Percentiles rank a stretch among this genome's conserved stretches.
Evolutionary conservation across 768 basidiomycete genomes (phyloP).

Genomic region (Galerina marginata): DNA sequence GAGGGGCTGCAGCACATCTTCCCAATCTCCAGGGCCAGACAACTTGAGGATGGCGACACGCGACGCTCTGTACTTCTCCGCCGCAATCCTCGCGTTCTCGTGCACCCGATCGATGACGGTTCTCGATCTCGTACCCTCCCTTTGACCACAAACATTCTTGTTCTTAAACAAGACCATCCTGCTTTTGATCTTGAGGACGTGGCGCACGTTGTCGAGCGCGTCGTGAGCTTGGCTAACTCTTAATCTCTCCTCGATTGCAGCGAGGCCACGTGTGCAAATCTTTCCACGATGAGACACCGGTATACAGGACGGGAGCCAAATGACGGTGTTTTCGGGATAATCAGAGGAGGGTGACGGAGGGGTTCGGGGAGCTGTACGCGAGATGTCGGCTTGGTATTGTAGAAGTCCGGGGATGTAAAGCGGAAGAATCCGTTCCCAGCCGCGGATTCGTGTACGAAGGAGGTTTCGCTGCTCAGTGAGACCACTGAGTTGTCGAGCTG

Average conservation of each 20-base stretch:
- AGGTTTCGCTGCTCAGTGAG: conserved; percentile 16
- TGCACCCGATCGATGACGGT: conserved; percentile 14
- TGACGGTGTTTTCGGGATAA: background rate
- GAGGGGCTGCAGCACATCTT: conserved; percentile 5
- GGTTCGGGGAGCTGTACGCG: background rate
- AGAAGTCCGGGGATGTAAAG: conserved; percentile 22
- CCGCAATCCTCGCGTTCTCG: background rate
- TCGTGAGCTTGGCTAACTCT: conserved; percentile 12
- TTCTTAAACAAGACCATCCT: conserved; percentile 8
- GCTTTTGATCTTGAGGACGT: conserved; percentile 10
- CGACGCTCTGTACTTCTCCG: conserved; percentile 9
- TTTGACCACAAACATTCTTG: conserved; percentile 1
- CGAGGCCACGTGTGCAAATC: conserved; percentile 2
- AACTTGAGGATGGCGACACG: conserved; percentile 12
- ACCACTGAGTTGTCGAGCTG: background rate
- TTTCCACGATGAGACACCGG: background rate
- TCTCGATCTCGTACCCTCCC: background rate
- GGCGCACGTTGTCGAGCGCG: conserved; percentile 6
- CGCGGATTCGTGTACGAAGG: conserved; percentile 7
- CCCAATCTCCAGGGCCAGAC: conserved; percentile 16
- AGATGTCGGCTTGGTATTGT: conserved; percentile 5
- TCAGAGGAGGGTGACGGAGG: background rate
- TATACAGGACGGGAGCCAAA: background rate
- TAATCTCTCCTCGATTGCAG: conserved; percentile 11
- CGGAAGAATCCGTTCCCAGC: conserved; percentile 12